These are phyloP conservation scores for Calophaca sinica DNA, from an alignment of 306 rosid species.

Conservation along the genomic window DNA sequence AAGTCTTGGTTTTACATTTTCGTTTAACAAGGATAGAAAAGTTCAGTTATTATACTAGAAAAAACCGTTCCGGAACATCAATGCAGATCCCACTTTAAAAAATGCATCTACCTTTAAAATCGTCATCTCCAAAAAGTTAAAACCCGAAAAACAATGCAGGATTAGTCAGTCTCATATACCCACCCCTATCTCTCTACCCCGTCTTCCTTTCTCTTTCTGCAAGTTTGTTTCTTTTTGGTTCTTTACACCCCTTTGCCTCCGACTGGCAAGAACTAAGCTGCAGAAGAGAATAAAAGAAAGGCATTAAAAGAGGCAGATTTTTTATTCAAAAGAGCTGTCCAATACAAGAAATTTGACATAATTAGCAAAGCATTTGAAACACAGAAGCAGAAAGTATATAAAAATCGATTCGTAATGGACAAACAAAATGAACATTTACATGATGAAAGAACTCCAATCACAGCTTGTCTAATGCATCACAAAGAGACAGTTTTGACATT, in stretches of 20 bases:
- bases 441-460: too few relatives aligned
- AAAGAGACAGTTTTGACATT: not conserved
- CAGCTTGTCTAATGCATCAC: too few relatives aligned
- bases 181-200: not conserved
- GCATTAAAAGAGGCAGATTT: not conserved
- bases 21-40: not conserved
- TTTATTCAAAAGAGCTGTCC: not conserved
- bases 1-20: not conserved
- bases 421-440: not conserved
- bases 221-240: not conserved
- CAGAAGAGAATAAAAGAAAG: constrained; percentile 10
- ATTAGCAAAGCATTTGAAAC: not conserved
- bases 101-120: constrained; percentile 36
- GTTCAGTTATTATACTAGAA: not conserved
- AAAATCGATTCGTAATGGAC: not conserved
- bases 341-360: not conserved
- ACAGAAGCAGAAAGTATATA: not conserved
- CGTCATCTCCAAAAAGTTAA: constrained; percentile 32
- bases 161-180: constrained; percentile 9
- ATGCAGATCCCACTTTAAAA: constrained; percentile 31
- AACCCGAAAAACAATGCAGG: constrained; percentile 37
- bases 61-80: constrained; percentile 21
- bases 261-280: constrained; percentile 21
- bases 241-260: constrained; percentile 23
- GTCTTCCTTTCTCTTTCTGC: constrained; percentile 22